Evolutionary conservation across 306 rosid species (phyloP), one percentile per base, ranked within the genome.

Genomic region (Vigna reflexopilosa): DNA sequence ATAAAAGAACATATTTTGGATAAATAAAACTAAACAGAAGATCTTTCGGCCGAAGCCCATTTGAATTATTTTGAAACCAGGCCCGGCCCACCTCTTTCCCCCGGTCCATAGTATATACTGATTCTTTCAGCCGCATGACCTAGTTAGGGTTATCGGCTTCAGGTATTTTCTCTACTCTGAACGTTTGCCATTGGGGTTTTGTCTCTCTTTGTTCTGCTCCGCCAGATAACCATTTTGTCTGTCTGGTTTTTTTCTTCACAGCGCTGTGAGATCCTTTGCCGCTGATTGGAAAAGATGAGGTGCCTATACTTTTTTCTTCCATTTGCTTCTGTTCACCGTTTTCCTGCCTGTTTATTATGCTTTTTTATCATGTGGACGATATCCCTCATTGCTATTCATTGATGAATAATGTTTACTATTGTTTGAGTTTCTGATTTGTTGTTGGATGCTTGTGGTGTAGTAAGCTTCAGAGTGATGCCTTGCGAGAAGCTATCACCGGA

Each of bases 391-490:
- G 1, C n/a, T 62, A n/a, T 47, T 19, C 34, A 62, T 20, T 14
- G 3, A 2, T 5, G 6, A 28, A 7, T 13, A 1, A 4, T 6
- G 6, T 14, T 3, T 36, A 12, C 50, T 12, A 3, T 45, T 11
- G 2, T 6, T 17, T 7, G 52, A 38, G 4, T 20, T 45, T 67
- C 36, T 59, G 73, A 57, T 28, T 12, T 48, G 13, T 14, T 38
- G 3, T 26, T 22, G 1, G n/a, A 12, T 7, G 28, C 50, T 75
- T 67, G 17, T 11, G 16, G 1, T 74, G 64, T 81, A 90, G 97
- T 86, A 93, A 93, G 91, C 96, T 92, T 83, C 91, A 86, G 85
- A 89, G 93, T 83, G 97, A 92, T 20, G 89, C 88, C 0, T 17
- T 90, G 30, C 79, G 96, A 66, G 97, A 92, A 86, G 92, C 90